phyloP scores from a whole-genome alignment of 2,329 filamentous ascomycete genomes.

The Aspergillus pseudoviridinutans region DNA sequence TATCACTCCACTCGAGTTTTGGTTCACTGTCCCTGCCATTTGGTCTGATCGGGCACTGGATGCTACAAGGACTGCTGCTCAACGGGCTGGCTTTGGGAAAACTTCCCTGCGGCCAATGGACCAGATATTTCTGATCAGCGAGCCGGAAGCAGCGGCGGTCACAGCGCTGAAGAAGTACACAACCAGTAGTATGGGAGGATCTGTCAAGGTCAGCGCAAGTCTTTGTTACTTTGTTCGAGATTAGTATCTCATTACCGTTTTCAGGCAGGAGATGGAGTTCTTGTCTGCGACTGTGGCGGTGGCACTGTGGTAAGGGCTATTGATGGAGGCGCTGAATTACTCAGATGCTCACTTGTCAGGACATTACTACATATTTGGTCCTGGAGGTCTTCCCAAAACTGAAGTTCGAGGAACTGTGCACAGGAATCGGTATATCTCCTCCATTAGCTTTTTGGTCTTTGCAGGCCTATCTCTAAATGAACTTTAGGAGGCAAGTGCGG shows the following conservation, averaged over 20 bases:
- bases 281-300: too few relatives aligned
- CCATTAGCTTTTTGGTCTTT: too few relatives aligned
- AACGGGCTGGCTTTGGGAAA: constrained; percentile 9
- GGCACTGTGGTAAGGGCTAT: too few relatives aligned
- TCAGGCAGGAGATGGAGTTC: too few relatives aligned
- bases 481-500: constrained; percentile 31
- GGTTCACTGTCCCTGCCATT: constrained; percentile 28
- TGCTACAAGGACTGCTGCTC: constrained; percentile 10
- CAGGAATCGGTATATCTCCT: too few relatives aligned
- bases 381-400: too few relatives aligned
- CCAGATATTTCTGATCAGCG: constrained; percentile 6
- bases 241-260: too few relatives aligned
- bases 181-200: not conserved
- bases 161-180: not conserved
- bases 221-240: too few relatives aligned
- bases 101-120: constrained; percentile 3
- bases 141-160: constrained; percentile 1
- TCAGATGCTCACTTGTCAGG: too few relatives aligned
- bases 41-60: constrained; percentile 25
- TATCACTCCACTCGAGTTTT: constrained; percentile 17
- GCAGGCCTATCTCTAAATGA: constrained; percentile 2
- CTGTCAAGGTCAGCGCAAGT: not conserved
- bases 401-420: too few relatives aligned
- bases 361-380: too few relatives aligned
- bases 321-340: too few relatives aligned